Base-by-base conservation (phyloP, 2,329 filamentous ascomycete genomes). In the Shiraia sp. region DNA sequence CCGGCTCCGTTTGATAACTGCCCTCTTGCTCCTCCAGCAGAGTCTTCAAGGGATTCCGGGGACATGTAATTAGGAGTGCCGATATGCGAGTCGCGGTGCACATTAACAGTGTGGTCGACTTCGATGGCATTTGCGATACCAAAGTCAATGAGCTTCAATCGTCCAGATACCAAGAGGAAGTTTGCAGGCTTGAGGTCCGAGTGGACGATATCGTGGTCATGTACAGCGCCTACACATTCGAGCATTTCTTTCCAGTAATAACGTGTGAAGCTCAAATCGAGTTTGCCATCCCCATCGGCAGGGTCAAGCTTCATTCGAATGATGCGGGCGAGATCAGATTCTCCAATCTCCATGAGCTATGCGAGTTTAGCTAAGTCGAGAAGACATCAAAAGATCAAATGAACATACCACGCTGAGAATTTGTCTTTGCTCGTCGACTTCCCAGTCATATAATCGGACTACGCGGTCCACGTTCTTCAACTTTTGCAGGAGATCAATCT, bases 211-310 rank as follows among this genome's bases (percentile, higher is more conserved):
- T 96, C 90, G 66, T 86, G 79, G 10, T 87, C 81, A 65, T 99
- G 93, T 1, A 99, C 90, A 1, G 92, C 83, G 55, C 88, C 82
- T 5, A 99, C 83, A 65, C 93, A 97, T 68, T 96, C 90, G 13
- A 99, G 84, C 93, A 99, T 99, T 72, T 99, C 93, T 69, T 95
- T 93, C 93, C 93, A 99, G 76, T 96, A 96, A 72, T 88, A 95
- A n/a, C 93, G 87, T 10, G 93, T 90, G 68, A 97, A 96, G 38
- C 87, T 88, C 2, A 89, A 80, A 64, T 99, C 93, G 47, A 99
- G 86, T 45, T 79, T 81, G 37, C 55, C 57, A 7, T 57, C 55
- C 10, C 47, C 42, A 39, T 87, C 82, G 10, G 62, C 60, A 3
- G 61, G 59, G 43, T 71, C 67, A 78, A 80, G 59, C 85, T 88